Base-by-base conservation (phyloP, 306 rosid genomes). In the Glycine tomentella region DNA sequence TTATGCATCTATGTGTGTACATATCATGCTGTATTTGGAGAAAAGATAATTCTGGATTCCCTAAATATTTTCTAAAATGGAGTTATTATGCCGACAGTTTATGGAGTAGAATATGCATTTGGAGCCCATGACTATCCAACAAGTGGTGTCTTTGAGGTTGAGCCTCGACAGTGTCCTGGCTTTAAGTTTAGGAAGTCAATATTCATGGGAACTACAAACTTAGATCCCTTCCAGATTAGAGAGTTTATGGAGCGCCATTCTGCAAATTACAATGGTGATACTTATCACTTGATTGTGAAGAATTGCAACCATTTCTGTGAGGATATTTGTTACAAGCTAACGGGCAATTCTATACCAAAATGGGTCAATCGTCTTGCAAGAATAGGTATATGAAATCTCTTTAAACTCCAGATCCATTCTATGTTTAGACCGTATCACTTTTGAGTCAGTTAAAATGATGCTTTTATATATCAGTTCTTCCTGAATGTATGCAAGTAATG, bases 311-410 rank as follows among this genome's bases (percentile, higher is more conserved):
- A 95, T 84, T 95, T 95, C 82, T 95, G 93, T 82, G 95, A 84
- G 74, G 97, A 95, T 86, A 87, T 88, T 59, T 88, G 94, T 84
- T 83, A 78, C 84, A 91, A 91, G 90, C 89, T 95, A 45, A 93
- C 97, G 0, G 95, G 97, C 36, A 91, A 89, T 68, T 72, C 80
- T 14, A 91, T 90, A 56, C 97, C 99, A 15, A 95, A 91, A 85
- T 95, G 99, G 99, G 97, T 95, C 36, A 95, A 95, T 87, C 95
- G 99, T 62, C 97, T 95, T 0, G 99, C 97, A 49, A 91, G 89
- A 83, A 89, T 95, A 80, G 97, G 99, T 90, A 87, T 17, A 55
- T 74, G 58, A 56, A 12, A 74, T 80, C 48, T 59, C 76, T 53
- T 74, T 34, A 75, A 76, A 53, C 70, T 40, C 34, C 14, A 36